Conservation (phyloP, 2,329 filamentous ascomycete genomes). For the Pseudonectria buxi region DNA sequence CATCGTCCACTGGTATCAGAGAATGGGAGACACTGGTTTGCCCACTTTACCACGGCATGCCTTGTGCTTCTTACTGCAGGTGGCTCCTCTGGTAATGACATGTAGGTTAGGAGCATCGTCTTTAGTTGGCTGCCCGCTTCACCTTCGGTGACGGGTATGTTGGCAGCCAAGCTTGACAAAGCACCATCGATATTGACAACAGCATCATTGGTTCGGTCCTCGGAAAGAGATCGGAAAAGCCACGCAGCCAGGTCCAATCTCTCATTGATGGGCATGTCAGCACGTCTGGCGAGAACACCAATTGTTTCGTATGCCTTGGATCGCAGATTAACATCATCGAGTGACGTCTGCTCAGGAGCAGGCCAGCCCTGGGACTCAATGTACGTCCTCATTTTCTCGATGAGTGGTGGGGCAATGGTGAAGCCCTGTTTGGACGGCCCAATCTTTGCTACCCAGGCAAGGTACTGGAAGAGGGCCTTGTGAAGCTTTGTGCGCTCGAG, state of each 20-base stretch:
- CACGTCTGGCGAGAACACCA: slow-evolving; percentile 66
- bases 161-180: slow-evolving; percentile 62
- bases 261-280: slow-evolving; percentile 48
- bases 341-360: slow-evolving; percentile 47
- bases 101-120: slow-evolving; percentile 60
- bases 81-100: slow-evolving; percentile 44
- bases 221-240: slow-evolving; percentile 76
- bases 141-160: slow-evolving; percentile 32
- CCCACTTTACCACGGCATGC: slow-evolving; percentile 80
- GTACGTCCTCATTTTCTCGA: slow-evolving; percentile 64
- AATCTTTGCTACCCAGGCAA: slow-evolving; percentile 78
- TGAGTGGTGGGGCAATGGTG: slow-evolving; percentile 60
- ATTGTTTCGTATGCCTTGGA: slow-evolving; percentile 86
- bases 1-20: slow-evolving; percentile 73
- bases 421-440: slow-evolving; percentile 54
- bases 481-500: slow-evolving; percentile 75
- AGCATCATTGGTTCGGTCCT: slow-evolving; percentile 69
- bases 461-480: slow-evolving; percentile 75
- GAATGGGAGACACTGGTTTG: slow-evolving; percentile 80
- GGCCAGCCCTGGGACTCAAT: slow-evolving; percentile 83
- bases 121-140: slow-evolving; percentile 31
- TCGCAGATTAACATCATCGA: slow-evolving; percentile 60
- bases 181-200: slow-evolving; percentile 86
- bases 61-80: slow-evolving; percentile 65
- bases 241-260: slow-evolving; percentile 55